Conservation (phyloP, 495 filamentous ascomycete species). For the Penicillium macrosclerotiorum region DNA sequence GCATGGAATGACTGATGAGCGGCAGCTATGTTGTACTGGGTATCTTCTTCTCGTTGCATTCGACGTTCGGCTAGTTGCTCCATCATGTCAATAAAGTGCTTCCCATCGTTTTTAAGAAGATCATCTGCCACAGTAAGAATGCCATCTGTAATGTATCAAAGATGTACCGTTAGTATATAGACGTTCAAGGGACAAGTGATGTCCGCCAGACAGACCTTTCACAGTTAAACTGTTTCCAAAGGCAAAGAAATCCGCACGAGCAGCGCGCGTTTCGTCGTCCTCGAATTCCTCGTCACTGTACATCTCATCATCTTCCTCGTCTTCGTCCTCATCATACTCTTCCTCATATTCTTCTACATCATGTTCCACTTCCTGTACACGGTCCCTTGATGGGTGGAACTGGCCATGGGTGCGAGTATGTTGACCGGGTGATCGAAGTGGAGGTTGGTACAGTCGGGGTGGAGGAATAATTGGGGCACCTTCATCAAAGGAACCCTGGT, state of each 20-base stretch:
- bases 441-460: constrained; percentile 52
- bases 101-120: constrained; percentile 96
- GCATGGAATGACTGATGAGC: constrained; percentile 60
- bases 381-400: constrained; percentile 48
- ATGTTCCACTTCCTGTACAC: constrained; percentile 64
- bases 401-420: constrained; percentile 46
- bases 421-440: constrained; percentile 40
- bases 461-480: constrained; percentile 64
- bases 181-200: constrained; percentile 13
- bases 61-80: constrained; percentile 95
- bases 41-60: constrained; percentile 95
- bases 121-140: constrained; percentile 99
- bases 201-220: constrained; percentile 72
- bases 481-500: constrained; percentile 61
- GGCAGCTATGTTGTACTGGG: constrained; percentile 61
- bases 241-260: constrained; percentile 80
- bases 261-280: constrained; percentile 49
- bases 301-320: constrained; percentile 49
- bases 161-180: no score
- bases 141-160: no score
- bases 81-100: constrained; percentile 99
- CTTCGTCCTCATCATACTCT: constrained; percentile 49
- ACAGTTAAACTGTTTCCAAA: constrained; percentile 97
- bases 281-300: constrained; percentile 57
- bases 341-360: constrained; percentile 63